Evolutionary conservation across 2,329 filamentous ascomycete genomes (phyloP).

Genomic region (Aspergillus brasiliensis): DNA sequence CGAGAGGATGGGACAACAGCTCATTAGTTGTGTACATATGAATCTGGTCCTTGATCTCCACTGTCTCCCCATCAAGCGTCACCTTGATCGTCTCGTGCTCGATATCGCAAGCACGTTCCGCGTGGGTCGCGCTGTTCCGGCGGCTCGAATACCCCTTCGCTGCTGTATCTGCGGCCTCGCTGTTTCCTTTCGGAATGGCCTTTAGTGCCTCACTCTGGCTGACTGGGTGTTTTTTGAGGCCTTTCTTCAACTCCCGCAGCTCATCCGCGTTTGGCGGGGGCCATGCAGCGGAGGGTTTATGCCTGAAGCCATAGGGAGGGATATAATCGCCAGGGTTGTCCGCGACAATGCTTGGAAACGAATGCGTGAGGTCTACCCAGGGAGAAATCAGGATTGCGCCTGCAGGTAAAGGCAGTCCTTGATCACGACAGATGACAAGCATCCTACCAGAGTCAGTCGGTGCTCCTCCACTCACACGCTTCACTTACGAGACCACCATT

Average conservation of each 20-base stretch:
- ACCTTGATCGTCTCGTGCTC: constrained; percentile 40
- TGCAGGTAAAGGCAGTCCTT: constrained; percentile 79
- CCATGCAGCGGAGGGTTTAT: constrained; percentile 88
- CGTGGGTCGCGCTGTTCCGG: constrained; percentile 20
- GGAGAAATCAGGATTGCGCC: constrained; percentile 90
- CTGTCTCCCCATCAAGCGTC: constrained; percentile 67
- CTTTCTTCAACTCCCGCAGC: constrained; percentile 51
- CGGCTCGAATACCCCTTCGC: constrained; percentile 32
- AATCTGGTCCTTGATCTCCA: constrained; percentile 86
- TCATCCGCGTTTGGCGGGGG: constrained; percentile 85
- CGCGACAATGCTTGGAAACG: constrained; percentile 82
- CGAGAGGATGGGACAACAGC: constrained; percentile 80
- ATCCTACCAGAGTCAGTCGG: constrained; percentile 51
- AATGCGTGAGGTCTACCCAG: constrained; percentile 95
- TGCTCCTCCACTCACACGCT: background rate
- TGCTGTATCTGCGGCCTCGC: constrained; percentile 34
- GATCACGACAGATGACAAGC: constrained; percentile 78
- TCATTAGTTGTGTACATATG: constrained; percentile 86
- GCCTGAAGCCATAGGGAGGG: constrained; percentile 81
- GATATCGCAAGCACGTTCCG: constrained; percentile 27
- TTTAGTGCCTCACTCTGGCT: constrained; percentile 25
- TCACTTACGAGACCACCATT: constrained; percentile 68
- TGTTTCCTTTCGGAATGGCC: constrained; percentile 19
- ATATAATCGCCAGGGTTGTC: constrained; percentile 83
- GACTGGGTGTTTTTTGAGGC: constrained; percentile 49